Conservation (phyloP, 768 basidiomycete species). For the Mycena alexandri region DNA sequence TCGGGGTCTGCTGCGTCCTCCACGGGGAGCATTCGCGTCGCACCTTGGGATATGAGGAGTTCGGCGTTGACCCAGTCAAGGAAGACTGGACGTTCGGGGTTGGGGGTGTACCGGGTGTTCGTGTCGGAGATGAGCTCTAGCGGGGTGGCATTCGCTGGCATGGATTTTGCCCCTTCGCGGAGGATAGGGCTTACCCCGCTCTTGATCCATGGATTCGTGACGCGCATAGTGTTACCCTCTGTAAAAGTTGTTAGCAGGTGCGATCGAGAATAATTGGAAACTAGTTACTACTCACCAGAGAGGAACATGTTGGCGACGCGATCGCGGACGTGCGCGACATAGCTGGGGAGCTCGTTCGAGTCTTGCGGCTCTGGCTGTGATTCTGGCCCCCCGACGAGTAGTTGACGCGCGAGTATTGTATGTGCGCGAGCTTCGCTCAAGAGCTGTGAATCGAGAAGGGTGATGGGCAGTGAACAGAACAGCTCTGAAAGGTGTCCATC, state of each 20-base stretch:
- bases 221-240: conserved; percentile 71
- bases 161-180: conserved; percentile 36
- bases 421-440: conserved; percentile 80
- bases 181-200: conserved; percentile 55
- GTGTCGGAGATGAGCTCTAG: conserved; percentile 53
- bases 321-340: conserved; percentile 90
- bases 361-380: conserved; percentile 55
- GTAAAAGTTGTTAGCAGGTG: too few relatives aligned
- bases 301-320: conserved; percentile 86
- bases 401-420: conserved; percentile 79
- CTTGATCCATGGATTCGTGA: conserved; percentile 73
- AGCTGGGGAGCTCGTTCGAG: conserved; percentile 87
- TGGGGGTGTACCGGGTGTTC: conserved; percentile 61
- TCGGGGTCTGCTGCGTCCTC: conserved; percentile 25
- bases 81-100: conserved; percentile 57
- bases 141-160: conserved; percentile 51
- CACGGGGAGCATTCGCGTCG: conserved; percentile 46
- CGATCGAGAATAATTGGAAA: too few relatives aligned
- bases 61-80: conserved; percentile 90
- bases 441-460: conserved; percentile 81
- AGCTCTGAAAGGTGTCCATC: conserved; percentile 96
- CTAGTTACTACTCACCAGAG: conserved; percentile 43
- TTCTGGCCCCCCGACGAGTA: conserved; percentile 63
- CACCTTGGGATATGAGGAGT: conserved; percentile 72
- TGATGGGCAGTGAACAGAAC: conserved; percentile 90